Percentiles rank a stretch among this genome's conserved stretches.
Conservation (phyloP, 306 rosid genomes). For the Malus orientalis region DNA sequence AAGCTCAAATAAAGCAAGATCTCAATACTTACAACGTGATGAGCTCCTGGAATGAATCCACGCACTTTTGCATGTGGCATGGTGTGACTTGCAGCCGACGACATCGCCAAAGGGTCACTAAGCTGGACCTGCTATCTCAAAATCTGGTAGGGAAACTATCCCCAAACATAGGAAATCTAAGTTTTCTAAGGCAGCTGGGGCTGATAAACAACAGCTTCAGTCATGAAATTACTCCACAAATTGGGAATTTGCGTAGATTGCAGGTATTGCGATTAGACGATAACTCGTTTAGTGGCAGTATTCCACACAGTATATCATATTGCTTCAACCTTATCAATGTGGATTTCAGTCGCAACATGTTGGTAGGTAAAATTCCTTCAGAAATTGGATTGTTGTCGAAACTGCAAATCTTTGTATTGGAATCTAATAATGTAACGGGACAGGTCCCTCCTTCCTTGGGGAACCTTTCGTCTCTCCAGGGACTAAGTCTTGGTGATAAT, state of each 20-base stretch:
- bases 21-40: not conserved
- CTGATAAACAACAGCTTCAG: not conserved
- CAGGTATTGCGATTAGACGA: not conserved
- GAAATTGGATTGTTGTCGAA: not conserved
- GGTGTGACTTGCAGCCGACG: not conserved
- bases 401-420: fast-evolving
- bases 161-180: not conserved
- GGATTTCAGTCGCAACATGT: not conserved
- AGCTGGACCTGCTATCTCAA: not conserved
- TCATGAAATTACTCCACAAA: not conserved
- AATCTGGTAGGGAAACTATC: not conserved
- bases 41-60: not conserved
- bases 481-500: fast-evolving
- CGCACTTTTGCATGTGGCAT: not conserved
- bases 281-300: not conserved
- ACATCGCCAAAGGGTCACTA: not conserved
- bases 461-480: not conserved
- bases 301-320: not conserved
- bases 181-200: not conserved
- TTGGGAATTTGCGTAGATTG: not conserved
- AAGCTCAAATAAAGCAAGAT: not conserved
- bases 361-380: not conserved
- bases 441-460: not conserved
- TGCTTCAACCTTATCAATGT: not conserved
- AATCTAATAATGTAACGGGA: not conserved